Conservation (phyloP, 106 monocot species). For the Iris macrosiphon region DNA sequence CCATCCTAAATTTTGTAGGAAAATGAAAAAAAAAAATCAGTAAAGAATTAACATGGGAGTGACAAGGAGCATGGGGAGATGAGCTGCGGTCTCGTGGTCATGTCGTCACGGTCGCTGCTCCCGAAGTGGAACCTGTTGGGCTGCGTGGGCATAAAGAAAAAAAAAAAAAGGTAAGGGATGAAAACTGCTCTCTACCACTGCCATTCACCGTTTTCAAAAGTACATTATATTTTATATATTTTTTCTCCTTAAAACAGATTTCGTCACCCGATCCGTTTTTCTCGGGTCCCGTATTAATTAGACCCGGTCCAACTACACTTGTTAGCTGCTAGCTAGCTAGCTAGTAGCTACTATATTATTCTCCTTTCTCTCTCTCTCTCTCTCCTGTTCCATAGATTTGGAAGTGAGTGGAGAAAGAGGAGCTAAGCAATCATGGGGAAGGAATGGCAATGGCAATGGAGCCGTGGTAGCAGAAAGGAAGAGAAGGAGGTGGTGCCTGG, state of each 20-base stretch:
- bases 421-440: slow-evolving; percentile 4
- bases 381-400: neutral
- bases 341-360: neutral
- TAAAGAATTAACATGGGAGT: neutral
- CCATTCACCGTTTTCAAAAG: neutral
- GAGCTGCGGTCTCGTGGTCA: slow-evolving; percentile 1
- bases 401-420: neutral
- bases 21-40: neutral
- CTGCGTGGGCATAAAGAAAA: slow-evolving; percentile 1
- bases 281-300: slow-evolving; percentile 5
- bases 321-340: neutral
- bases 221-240: neutral
- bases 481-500: slow-evolving; percentile 17
- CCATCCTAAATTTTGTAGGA: too few relatives aligned
- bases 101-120: neutral
- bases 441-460: slow-evolving; percentile 23
- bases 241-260: neutral
- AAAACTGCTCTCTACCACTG: slow-evolving; percentile 5
- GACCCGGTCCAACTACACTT: neutral
- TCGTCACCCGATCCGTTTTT: slow-evolving; percentile 23
- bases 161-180: slow-evolving; percentile 1
- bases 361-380: neutral
- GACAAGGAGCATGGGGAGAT: neutral
- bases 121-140: slow-evolving; percentile 10
- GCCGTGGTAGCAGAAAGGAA: slow-evolving; percentile 8